Percentiles rank a stretch among this genome's conserved stretches.
Evolutionary conservation across 805 yeast genomes (phyloP).

Genomic region (Cyberlindnera meyerae): DNA sequence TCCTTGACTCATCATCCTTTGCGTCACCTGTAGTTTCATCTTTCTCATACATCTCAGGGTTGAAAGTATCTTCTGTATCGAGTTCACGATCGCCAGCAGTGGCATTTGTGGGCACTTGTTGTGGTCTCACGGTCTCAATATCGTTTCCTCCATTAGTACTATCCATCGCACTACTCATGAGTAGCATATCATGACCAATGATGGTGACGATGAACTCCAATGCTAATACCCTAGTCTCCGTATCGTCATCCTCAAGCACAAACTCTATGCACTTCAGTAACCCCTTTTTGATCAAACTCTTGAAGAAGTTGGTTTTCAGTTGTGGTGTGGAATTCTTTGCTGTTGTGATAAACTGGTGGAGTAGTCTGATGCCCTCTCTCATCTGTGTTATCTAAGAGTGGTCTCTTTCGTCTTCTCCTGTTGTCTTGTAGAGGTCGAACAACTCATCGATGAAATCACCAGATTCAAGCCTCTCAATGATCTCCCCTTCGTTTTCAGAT

Average conservation of each 20-base stretch:
- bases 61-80: slow-evolving; percentile 1
- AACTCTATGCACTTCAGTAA: slow-evolving; percentile 64
- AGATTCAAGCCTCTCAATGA: slow-evolving; percentile 54
- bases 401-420: background rate
- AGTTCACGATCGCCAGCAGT: too few relatives aligned
- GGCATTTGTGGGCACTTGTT: too few relatives aligned
- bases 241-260: slow-evolving; percentile 53
- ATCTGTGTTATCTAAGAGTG: slow-evolving; percentile 28
- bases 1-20: slow-evolving; percentile 1
- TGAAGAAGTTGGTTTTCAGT: slow-evolving; percentile 63
- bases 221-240: slow-evolving; percentile 58
- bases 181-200: slow-evolving; percentile 75
- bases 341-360: slow-evolving; percentile 75
- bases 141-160: background rate
- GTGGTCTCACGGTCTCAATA: too few relatives aligned
- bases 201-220: slow-evolving; percentile 76
- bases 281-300: slow-evolving; percentile 59
- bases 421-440: slow-evolving; percentile 48
- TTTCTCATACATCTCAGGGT: slow-evolving; percentile 6
- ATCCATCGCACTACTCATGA: slow-evolving; percentile 36
- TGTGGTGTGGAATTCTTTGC: slow-evolving; percentile 59
- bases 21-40: slow-evolving; percentile 9
- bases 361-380: slow-evolving; percentile 68
- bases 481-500: slow-evolving; percentile 61
- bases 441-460: slow-evolving; percentile 50